These are phyloP conservation scores for Blastocystis sp. DNA, from an alignment of 352 stramenopile genomes.

Conservation along the genomic window DNA sequence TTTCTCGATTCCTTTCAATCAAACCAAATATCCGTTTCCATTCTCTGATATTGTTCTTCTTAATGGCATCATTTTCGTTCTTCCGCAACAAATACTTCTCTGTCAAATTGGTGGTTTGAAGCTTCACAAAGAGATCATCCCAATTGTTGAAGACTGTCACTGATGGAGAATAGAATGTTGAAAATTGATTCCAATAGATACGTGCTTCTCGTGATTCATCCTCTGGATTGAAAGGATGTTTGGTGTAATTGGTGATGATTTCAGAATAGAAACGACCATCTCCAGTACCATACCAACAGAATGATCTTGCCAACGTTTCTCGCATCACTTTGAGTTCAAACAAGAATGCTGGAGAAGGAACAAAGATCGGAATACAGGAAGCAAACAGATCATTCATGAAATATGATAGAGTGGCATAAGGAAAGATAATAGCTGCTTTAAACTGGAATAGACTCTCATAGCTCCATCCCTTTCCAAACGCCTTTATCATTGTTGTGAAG, in stretches of 20 bases:
- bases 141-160: not conserved
- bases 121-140: not conserved
- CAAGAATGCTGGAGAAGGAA: not conserved
- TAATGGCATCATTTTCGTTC: not conserved
- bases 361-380: not conserved
- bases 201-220: too few species aligned
- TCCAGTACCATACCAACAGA: not conserved
- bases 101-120: not conserved
- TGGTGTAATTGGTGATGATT: too few species aligned
- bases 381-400: not conserved
- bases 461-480: not conserved
- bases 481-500: not conserved
- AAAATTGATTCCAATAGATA: too few species aligned
- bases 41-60: not conserved
- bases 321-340: too few species aligned
- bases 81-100: not conserved
- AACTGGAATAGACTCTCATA: not conserved
- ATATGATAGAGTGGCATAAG: slow-evolving; percentile 24
- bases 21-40: not conserved
- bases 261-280: too few species aligned
- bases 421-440: slow-evolving; percentile 7
- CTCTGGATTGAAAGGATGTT: too few species aligned
- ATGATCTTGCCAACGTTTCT: too few species aligned
- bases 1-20: not conserved
- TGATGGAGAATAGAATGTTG: too few species aligned